Percentiles rank a stretch among this genome's conserved stretches.
phyloP scores from a whole-genome alignment of 2,329 filamentous ascomycete genomes.

The Parascedosporium putredinis region DNA sequence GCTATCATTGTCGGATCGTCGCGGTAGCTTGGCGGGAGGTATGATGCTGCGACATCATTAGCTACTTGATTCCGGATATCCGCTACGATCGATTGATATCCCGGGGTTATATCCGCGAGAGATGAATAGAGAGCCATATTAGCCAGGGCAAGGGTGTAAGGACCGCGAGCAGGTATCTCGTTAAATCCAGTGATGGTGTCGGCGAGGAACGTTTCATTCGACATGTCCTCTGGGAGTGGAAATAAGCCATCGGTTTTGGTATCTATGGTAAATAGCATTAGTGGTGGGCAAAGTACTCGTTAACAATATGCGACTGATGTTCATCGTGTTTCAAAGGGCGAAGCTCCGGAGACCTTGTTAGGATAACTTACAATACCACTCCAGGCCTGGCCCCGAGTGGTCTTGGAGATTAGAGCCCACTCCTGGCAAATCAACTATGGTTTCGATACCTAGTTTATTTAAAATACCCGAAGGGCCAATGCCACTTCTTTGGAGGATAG shows the following conservation, averaged over 20 bases:
- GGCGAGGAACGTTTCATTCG: not conserved
- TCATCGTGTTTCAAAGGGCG: too few species aligned
- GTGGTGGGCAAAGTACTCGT: not conserved
- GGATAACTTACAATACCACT: constrained; percentile 10
- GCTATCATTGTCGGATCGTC: constrained; percentile 12
- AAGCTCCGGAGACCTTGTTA: too few species aligned
- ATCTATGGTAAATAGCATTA: not conserved
- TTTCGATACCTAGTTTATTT: constrained; percentile 26
- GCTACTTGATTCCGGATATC: constrained; percentile 15
- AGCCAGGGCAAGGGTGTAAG: constrained; percentile 24
- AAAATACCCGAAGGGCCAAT: constrained; percentile 31
- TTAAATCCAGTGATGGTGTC: constrained; percentile 20
- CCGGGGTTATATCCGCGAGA: constrained; percentile 14
- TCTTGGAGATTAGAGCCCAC: constrained; percentile 50
- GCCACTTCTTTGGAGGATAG: constrained; percentile 39
- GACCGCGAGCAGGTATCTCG: constrained; percentile 20
- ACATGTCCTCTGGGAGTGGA: not conserved
- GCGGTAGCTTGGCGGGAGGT: constrained; percentile 12
- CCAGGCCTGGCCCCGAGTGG: constrained; percentile 27
- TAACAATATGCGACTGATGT: not conserved
- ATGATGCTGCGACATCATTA: constrained; percentile 12
- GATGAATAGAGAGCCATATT: constrained; percentile 20
- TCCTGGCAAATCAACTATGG: constrained; percentile 38
- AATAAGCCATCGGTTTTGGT: not conserved
- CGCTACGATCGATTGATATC: constrained; percentile 12